Evolutionary conservation across 805 yeast genomes (phyloP), one percentile per base, ranked within the genome.

Genomic region (Lachancea nothofagi): DNA sequence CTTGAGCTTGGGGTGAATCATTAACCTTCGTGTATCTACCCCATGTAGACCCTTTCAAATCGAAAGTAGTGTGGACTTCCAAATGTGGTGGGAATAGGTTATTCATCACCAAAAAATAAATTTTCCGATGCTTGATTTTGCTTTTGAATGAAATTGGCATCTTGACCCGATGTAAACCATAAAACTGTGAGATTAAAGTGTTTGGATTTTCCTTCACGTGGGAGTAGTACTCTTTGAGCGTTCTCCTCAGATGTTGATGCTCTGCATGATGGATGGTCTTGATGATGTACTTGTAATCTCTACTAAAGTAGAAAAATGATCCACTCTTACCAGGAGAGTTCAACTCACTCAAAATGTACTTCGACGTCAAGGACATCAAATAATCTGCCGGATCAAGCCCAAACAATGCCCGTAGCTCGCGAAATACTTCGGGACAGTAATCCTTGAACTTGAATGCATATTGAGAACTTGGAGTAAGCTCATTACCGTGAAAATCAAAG

Each of bases 321-420:
- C 98, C 98, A 54, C 95, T 83, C 61, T 93, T 93, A 3, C 98
- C 98, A 0, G 97, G 97, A 1, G 97, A 88, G 15, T 90, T 95
- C 48, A 88, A 68, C 63, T 90, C 97, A 20, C 93, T 83, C 27
- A 93, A 72, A 46, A 93, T 84, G 56, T 90, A 90, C 60, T 88
- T 88, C 15, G 96, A 90, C 0, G 97, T 90, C 49, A 93, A 71
- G 0, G 96, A 86, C 51, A 90, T 80, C 40, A 93, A 70, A 61
- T 94, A 93, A 61, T 94, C 98, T 0, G 96, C 97, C 2, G 96
- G 96, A 55, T 93, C 97, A 21, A 93, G 71, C 10, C 89, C 88
- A 66, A 94, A 93, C 29, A 77, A 55, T 5, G 75, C 67, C 39
- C 98, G 69, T 40, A 93, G 65, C 49, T 86, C 95, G 30, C 97